Conservation (phyloP, 495 filamentous ascomycete species). For the Hyaloscypha hepaticicola region DNA sequence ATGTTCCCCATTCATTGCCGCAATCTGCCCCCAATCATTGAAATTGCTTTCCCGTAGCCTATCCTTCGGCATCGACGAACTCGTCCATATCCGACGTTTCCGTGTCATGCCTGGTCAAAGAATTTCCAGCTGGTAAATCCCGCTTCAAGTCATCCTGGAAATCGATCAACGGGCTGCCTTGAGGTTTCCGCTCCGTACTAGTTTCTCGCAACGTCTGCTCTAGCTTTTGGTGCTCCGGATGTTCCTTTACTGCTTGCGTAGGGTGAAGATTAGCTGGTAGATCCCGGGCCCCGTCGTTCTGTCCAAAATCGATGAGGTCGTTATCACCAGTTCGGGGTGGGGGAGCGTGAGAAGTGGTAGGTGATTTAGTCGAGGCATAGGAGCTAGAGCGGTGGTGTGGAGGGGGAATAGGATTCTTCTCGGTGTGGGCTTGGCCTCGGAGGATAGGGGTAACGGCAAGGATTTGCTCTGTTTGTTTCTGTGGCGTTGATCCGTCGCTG, state of each 20-base stretch:
- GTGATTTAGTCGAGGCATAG: background rate
- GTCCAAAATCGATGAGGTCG: constrained; percentile 49
- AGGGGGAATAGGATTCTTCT: constrained; percentile 42
- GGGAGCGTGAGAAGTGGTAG: constrained; percentile 3
- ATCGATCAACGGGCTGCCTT: constrained; percentile 42
- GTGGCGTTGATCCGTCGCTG: constrained; percentile 66
- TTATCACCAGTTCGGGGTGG: constrained; percentile 13
- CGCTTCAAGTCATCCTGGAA: constrained; percentile 52
- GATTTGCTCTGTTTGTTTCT: constrained; percentile 81
- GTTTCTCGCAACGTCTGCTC: constrained; percentile 42
- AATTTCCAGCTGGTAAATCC: constrained; percentile 34
- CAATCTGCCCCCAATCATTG: constrained; percentile 26
- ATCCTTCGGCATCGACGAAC: constrained; percentile 57
- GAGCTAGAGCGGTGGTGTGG: constrained; percentile 11
- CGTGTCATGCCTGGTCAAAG: constrained; percentile 40
- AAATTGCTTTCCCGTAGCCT: constrained; percentile 12
- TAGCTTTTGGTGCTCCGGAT: constrained; percentile 38
- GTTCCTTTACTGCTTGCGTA: constrained; percentile 17
- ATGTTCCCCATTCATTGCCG: constrained; percentile 5
- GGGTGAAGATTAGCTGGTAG: constrained; percentile 17
- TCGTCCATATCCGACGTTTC: constrained; percentile 50
- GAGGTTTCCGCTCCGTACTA: constrained; percentile 33
- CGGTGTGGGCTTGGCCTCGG: constrained; percentile 58
- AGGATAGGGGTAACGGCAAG: constrained; percentile 83
- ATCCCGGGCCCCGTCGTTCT: constrained; percentile 31